Base-by-base conservation (phyloP, 108 stramenopile genomes). In the Schizochytrium sp. region DNA sequence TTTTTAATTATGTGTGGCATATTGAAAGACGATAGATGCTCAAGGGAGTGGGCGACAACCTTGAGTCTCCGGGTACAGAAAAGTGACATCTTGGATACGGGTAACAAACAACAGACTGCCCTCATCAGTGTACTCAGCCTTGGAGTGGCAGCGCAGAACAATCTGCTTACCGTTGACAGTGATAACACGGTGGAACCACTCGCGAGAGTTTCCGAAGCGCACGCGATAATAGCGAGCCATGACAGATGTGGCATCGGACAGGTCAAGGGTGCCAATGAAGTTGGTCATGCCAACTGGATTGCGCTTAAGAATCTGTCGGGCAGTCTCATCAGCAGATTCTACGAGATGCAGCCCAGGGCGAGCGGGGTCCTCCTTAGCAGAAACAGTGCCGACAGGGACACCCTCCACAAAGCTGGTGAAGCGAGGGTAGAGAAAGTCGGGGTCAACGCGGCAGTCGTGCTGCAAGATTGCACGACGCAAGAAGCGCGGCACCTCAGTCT, bases 51-150 rank as follows among this genome's bases (percentile, higher is more conserved):
- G 64, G 15, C 64, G 64, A 38, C 64, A 69, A 15, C 64, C 64
- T 44, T 69, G 64, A 44, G 64, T 69, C 28, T 83, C 76, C 47
- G 76, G 76, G 53, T 83, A 83, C 47, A 83, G 76, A 55, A 83
- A 83, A 1, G 76, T 55, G 50, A 83, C 76, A 42, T 83, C 76
- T 53, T 83, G 76, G 28, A 83, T 55, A 5, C 28, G 76, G 1
- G 53, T 55, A 40, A 55, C 47, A 49, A 49, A 83, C 10, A 53
- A 46, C 19, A 55, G 76, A 5, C 28, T 49, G 8, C 76, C 76
- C 5, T 47, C 12, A 3, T 69, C 64, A 8, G 40, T 69, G 64
- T 69, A 69, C 15, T 69, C 44, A 1, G 15, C 64, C 64, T 69
- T 15, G 50, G 76, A 83, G 2, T 49, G 76, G 76, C 76, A 83